These are phyloP conservation scores for Gonapodya prolifera DNA, from an alignment of 192 early-diverging fungal genomes.

Conservation along the genomic window DNA sequence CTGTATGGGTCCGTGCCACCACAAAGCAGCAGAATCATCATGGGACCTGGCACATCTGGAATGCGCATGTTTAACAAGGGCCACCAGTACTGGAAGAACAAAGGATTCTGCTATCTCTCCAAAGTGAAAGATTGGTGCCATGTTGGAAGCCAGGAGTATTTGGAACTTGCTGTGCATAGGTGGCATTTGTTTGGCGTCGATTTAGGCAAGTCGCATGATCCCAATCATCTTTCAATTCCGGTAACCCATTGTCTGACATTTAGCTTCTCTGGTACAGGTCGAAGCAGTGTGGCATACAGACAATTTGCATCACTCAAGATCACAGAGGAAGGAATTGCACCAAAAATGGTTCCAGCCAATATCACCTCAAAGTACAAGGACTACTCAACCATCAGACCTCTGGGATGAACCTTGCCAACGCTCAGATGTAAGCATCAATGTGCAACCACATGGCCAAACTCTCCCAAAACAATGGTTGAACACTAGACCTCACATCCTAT, in stretches of 20 bases:
- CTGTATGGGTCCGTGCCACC: background rate
- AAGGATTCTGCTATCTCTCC: background rate
- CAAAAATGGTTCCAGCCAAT: background rate
- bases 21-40: background rate
- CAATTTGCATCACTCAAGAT: background rate
- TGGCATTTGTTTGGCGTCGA: background rate
- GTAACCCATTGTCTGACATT: no score
- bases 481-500: background rate
- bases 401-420: background rate
- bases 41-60: background rate
- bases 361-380: background rate
- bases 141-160: background rate
- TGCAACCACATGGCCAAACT: background rate
- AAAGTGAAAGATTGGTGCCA: background rate
- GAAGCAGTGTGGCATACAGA: background rate
- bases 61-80: background rate
- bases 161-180: background rate
- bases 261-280: no score
- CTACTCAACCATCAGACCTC: background rate
- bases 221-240: no score
- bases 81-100: background rate
- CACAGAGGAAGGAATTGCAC: background rate
- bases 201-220: background rate
- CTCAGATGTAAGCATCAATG: background rate
- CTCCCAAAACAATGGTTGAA: background rate